Evolutionary conservation across 345 rosid genomes (phyloP), one percentile per base, ranked within the genome.

Genomic region (Syzygium oleosum): DNA sequence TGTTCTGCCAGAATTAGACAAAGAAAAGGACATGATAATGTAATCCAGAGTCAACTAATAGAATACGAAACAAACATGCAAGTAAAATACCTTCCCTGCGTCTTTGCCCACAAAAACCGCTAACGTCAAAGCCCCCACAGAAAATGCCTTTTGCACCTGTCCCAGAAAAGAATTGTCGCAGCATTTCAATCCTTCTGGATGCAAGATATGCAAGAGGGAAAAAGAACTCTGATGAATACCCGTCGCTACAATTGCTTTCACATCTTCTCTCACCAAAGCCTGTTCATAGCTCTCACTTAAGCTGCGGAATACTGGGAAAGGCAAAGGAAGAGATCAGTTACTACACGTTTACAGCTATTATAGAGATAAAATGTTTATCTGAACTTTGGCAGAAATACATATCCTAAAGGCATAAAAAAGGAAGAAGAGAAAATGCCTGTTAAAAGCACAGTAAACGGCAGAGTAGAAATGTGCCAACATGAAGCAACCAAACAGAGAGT

Each of bases 41-140:
- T 38, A 31, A 14, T 29, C 12, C 3, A 53, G 52, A 46, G 59
- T 68, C 68, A 25, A 85, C 46, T 68, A 85, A 85, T 89, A 87
- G 61, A 22, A 51, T 54, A 63, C 29, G 84, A 27, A 87, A 51
- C 17, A 68, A 22, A 85, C 10, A 84, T 85, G 68, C 46, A 3
- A 87, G 78, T 63, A 78, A 77, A 85, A 88, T 86, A 93, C 97
- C 88, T 4, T 90, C 90, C 88, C 93, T 95, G 77, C 85, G 84
- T 89, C 91, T 95, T 73, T 93, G 51, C 87, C 89, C 93, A 85
- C 93, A 92, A 84, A 96, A 96, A 59, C 92, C 91, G 31, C 94
- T 43, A 63, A 97, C 91, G 90, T 96, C 99, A 94, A 95, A 96
- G 68, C 99, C 99, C 87, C 99, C 99, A 85, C 98, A 96, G 91